phyloP scores from a whole-genome alignment of 148 eudicot genomes.

The Cornus kousa region DNA sequence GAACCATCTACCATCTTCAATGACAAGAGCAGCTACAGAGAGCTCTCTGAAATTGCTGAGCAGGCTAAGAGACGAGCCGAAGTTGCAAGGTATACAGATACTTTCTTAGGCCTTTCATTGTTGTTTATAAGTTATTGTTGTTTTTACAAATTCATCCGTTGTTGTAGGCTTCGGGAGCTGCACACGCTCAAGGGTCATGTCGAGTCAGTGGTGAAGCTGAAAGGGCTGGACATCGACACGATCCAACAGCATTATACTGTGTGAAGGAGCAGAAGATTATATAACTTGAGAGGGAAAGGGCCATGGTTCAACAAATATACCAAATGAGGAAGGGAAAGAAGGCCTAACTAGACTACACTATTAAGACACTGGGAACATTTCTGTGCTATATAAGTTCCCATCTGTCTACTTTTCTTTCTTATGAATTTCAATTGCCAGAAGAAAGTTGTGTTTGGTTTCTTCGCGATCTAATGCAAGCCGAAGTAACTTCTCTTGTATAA shows the following conservation, averaged over 20 bases:
- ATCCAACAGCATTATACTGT: slow-evolving; percentile 85
- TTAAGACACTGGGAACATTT: slow-evolving; percentile 9
- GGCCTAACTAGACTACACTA: slow-evolving; percentile 3
- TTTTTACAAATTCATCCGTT: too few relatives aligned
- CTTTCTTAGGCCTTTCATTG: neutral
- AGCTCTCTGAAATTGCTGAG: slow-evolving; percentile 87
- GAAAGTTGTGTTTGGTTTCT: slow-evolving; percentile 23
- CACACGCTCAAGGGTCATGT: slow-evolving; percentile 92
- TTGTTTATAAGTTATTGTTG: too few relatives aligned
- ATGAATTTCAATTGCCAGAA: slow-evolving; percentile 14
- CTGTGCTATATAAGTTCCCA: neutral
- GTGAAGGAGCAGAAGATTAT: slow-evolving; percentile 19
- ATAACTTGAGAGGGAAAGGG: slow-evolving; percentile 1
- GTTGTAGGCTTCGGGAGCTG: slow-evolving; percentile 79
- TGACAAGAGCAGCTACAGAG: slow-evolving; percentile 76
- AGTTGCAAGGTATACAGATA: slow-evolving; percentile 67
- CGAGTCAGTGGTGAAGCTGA: slow-evolving; percentile 87
- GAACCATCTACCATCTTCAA: slow-evolving; percentile 57
- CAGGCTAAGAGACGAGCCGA: slow-evolving; percentile 93
- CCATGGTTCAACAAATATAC: neutral
- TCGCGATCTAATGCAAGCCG: slow-evolving; percentile 12
- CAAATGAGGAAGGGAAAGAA: slow-evolving; percentile 4
- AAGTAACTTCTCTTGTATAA: slow-evolving; percentile 2
- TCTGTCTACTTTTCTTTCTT: neutral
- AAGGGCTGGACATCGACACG: slow-evolving; percentile 81